These are phyloP conservation scores for Paramecium biaurelia DNA, from an alignment of 73 alveolate genomes.

Conservation along the genomic window DNA sequence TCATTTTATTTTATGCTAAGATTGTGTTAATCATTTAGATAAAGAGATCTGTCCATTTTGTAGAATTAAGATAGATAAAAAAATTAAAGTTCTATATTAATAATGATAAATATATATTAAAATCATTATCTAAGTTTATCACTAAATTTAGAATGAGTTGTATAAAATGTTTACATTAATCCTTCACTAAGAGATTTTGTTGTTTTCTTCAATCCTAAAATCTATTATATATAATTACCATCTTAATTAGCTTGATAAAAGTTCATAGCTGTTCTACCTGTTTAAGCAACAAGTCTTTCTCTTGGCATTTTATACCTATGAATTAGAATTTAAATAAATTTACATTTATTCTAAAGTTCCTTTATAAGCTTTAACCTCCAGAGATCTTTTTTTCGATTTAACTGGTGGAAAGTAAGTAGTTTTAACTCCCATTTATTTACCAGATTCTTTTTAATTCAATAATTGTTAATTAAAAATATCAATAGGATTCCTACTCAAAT, in stretches of 20 bases:
- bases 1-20: background rate
- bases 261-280: background rate
- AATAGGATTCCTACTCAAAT: background rate
- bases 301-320: background rate
- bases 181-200: background rate
- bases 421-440: background rate
- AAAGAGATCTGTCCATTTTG: background rate
- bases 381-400: background rate
- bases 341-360: slow-evolving; percentile 12
- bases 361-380: background rate
- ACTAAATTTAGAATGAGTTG: slow-evolving; percentile 40
- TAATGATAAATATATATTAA: background rate
- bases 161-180: slow-evolving; percentile 29
- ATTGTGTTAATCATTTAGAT: background rate
- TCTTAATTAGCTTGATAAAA: background rate
- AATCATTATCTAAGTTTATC: slow-evolving; percentile 39
- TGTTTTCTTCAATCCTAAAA: background rate
- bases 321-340: background rate
- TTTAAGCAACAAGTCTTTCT: background rate
- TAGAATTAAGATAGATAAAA: background rate
- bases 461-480: slow-evolving; percentile 14
- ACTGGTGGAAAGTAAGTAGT: background rate
- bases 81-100: background rate
- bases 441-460: background rate
- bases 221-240: background rate